Evolutionary conservation across 345 rosid genomes (phyloP).

Genomic region (Hirschfeldia incana): DNA sequence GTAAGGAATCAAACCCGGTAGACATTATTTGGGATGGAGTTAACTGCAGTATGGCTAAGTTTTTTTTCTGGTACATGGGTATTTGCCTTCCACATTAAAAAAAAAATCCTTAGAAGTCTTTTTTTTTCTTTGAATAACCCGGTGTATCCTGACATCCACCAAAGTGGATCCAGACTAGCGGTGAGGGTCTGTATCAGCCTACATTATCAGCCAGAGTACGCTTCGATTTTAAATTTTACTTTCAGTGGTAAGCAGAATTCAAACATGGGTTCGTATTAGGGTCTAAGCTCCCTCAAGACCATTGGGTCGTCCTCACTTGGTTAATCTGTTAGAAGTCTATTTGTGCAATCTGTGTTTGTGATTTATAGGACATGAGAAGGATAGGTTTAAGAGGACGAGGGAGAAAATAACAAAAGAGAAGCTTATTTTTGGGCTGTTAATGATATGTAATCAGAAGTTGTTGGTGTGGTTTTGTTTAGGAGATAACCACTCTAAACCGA

Average conservation of each 20-base stretch:
- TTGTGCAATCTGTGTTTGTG: too few relatives aligned
- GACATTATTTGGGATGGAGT: conserved; percentile 93
- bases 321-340: too few relatives aligned
- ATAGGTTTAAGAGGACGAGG: conserved; percentile 55
- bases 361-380: conserved; percentile 47
- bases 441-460: conserved; percentile 58
- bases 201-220: too few relatives aligned
- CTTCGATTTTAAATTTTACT: too few relatives aligned
- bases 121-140: too few relatives aligned
- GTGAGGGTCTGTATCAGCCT: too few relatives aligned
- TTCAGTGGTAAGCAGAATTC: too few relatives aligned
- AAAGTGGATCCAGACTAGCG: too few relatives aligned
- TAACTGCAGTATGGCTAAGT: conserved; percentile 77
- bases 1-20: conserved; percentile 87
- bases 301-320: too few relatives aligned
- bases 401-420: conserved; percentile 87
- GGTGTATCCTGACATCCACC: too few relatives aligned
- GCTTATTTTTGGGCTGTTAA: conserved; percentile 87
- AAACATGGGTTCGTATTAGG: too few relatives aligned
- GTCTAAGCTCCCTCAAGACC: too few relatives aligned
- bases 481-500: background rate
- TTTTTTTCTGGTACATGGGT: conserved; percentile 10
- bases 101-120: background rate
- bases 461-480: conserved; percentile 2
- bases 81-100: background rate